Evolutionary conservation across 1,284 basidiomycete species (phyloP).

Genomic region (Kalmanozyma brasiliensis): DNA sequence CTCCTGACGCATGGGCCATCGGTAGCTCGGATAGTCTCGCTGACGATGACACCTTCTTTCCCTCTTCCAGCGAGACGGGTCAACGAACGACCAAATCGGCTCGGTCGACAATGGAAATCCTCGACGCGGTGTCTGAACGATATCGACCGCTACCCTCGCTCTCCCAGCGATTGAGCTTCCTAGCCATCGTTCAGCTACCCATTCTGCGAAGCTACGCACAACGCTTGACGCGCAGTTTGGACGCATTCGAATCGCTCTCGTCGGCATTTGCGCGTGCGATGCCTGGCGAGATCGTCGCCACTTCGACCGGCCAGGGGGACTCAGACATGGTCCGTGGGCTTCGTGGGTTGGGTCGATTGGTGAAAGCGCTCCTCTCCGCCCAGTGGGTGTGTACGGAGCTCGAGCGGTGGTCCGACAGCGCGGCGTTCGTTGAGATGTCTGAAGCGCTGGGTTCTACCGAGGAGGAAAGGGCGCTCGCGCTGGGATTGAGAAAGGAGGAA

Average conservation of each 20-base stretch:
- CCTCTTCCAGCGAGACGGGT: conserved; percentile 6
- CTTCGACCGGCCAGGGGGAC: conserved; percentile 29
- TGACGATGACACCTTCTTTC: conserved; percentile 69
- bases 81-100: conserved; percentile 57
- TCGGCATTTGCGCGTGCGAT: conserved; percentile 85
- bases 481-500: conserved; percentile 35
- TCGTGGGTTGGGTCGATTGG: conserved; percentile 56
- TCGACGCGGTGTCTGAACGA: conserved; percentile 74
- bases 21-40: conserved; percentile 73
- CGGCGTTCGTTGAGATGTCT: conserved; percentile 56
- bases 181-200: conserved; percentile 85
- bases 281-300: conserved; percentile 74
- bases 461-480: conserved; percentile 29
- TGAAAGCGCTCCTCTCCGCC: conserved; percentile 60
- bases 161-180: conserved; percentile 81
- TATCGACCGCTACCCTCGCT: conserved; percentile 85
- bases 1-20: conserved; percentile 87
- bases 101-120: conserved; percentile 41
- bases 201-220: conserved; percentile 80
- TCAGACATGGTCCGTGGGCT: conserved; percentile 62
- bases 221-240: conserved; percentile 83
- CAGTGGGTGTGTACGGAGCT: conserved; percentile 51
- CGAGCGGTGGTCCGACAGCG: conserved; percentile 50
- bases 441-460: conserved; percentile 35
- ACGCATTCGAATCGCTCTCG: conserved; percentile 82